Percentiles rank a stretch among this genome's conserved stretches.
phyloP scores from a whole-genome alignment of 805 yeast species.

The Yamadazyma endophytica region DNA sequence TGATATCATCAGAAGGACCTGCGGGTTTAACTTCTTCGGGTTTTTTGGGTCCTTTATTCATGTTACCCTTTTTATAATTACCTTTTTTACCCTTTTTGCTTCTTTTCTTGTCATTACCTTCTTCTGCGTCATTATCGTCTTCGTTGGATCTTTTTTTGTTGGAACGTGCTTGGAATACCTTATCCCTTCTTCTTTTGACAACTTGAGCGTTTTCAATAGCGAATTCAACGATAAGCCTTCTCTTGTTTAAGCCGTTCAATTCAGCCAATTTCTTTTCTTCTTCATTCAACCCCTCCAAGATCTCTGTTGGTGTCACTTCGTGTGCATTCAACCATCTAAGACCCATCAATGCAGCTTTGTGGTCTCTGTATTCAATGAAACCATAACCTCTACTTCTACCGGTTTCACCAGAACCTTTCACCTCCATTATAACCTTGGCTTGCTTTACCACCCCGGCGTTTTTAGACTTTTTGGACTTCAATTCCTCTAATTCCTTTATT shows the following conservation, averaged over 20 bases:
- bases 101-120: slow-evolving; percentile 10
- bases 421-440: slow-evolving; percentile 89
- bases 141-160: slow-evolving; percentile 20
- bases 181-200: slow-evolving; percentile 83
- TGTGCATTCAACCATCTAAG: slow-evolving; percentile 96
- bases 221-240: slow-evolving; percentile 88
- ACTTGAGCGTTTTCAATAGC: slow-evolving; percentile 95
- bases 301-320: slow-evolving; percentile 68
- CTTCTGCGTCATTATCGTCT: slow-evolving; percentile 14
- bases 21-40: slow-evolving; percentile 17
- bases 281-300: slow-evolving; percentile 63
- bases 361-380: slow-evolving; percentile 89
- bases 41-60: slow-evolving; percentile 33
- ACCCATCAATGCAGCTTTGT: slow-evolving; percentile 90
- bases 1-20: slow-evolving; percentile 51
- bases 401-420: slow-evolving; percentile 77
- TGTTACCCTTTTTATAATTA: slow-evolving; percentile 41
- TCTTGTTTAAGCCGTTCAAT: slow-evolving; percentile 52
- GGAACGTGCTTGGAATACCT: slow-evolving; percentile 27
- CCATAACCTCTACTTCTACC: slow-evolving; percentile 98
- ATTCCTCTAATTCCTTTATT: slow-evolving; percentile 29
- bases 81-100: slow-evolving; percentile 13
- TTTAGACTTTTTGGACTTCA: slow-evolving; percentile 52
- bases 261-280: slow-evolving; percentile 59
- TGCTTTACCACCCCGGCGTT: slow-evolving; percentile 90